A percentile compares a stretch with the other conserved stretches of the same genome.
Conservation (phyloP, 495 filamentous ascomycete genomes). For the Clohesyomyces aquaticus region DNA sequence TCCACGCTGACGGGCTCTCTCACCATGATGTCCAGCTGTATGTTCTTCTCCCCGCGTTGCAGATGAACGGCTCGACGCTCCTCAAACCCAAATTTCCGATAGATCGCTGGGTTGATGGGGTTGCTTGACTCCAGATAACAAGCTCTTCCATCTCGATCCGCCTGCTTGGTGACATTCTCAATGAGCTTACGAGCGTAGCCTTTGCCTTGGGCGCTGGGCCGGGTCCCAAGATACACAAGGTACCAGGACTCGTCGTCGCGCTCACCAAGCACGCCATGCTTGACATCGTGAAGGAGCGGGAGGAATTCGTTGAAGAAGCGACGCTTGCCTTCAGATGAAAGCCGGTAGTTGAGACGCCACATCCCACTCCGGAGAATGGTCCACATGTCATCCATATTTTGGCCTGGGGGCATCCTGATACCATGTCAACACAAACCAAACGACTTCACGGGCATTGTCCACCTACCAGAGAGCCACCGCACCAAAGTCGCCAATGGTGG, state of each 20-base stretch:
- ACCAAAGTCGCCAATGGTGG: constrained; percentile 74
- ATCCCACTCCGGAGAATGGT: constrained; percentile 72
- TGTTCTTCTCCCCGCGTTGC: constrained; percentile 59
- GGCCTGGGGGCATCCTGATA: constrained; percentile 73
- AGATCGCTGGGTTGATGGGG: constrained; percentile 65
- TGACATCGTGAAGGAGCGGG: constrained; percentile 74
- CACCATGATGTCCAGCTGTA: constrained; percentile 77
- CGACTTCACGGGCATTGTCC: background rate
- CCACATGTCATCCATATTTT: constrained; percentile 70
- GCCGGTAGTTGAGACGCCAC: constrained; percentile 72
- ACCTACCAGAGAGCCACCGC: constrained; percentile 78
- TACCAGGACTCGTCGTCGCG: constrained; percentile 68
- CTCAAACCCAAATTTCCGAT: constrained; percentile 71
- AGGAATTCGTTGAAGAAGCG: constrained; percentile 79
- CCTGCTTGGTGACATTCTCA: constrained; percentile 65
- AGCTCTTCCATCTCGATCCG: constrained; percentile 64
- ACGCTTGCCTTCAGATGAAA: constrained; percentile 67
- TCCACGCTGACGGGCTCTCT: constrained; percentile 56
- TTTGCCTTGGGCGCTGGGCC: constrained; percentile 63
- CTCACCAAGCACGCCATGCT: constrained; percentile 64
- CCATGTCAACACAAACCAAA: constrained; percentile 7
- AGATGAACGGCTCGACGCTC: constrained; percentile 61
- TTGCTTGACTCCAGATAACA: constrained; percentile 80
- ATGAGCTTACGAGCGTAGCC: constrained; percentile 72
- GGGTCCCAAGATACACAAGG: constrained; percentile 78